phyloP scores from a whole-genome alignment of 208 protist species.

The Leishmania aethiopica region DNA sequence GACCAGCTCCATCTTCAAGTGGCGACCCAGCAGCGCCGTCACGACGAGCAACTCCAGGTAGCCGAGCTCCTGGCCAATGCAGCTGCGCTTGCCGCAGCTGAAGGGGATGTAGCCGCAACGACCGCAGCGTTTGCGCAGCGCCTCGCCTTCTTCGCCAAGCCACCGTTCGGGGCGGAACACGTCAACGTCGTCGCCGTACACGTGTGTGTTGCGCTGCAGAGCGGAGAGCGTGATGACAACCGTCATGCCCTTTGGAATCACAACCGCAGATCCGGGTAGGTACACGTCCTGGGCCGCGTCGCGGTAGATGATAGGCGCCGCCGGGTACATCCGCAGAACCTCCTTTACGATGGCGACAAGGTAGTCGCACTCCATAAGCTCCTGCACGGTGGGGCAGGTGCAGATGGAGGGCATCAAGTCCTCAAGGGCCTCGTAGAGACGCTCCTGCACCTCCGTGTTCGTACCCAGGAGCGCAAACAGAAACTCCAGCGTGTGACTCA shows the following conservation, averaged over 20 bases:
- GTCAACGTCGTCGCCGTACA: slow-evolving; percentile 45
- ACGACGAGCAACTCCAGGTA: slow-evolving; percentile 49
- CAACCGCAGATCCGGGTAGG: slow-evolving; percentile 49
- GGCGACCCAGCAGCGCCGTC: slow-evolving; percentile 36
- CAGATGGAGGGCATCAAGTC: slow-evolving; percentile 42
- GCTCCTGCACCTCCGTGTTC: slow-evolving; percentile 39
- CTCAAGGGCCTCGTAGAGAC: slow-evolving; percentile 45
- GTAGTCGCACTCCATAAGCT: slow-evolving; percentile 52
- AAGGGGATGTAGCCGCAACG: slow-evolving; percentile 64
- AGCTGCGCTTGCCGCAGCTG: slow-evolving; percentile 49
- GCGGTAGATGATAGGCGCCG: slow-evolving; percentile 61
- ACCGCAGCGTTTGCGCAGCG: slow-evolving; percentile 43
- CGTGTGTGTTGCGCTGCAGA: slow-evolving; percentile 47
- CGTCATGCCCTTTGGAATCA: slow-evolving; percentile 45
- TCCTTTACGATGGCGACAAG: slow-evolving; percentile 54
- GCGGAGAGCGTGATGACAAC: slow-evolving; percentile 56
- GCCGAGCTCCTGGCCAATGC: slow-evolving; percentile 62
- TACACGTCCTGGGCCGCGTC: slow-evolving; percentile 43
- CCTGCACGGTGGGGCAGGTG: slow-evolving; percentile 48
- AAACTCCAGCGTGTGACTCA: slow-evolving; percentile 55
- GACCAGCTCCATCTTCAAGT: slow-evolving; percentile 39
- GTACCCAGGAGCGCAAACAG: slow-evolving; percentile 47
- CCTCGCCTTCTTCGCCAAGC: slow-evolving; percentile 42
- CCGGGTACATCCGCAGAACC: slow-evolving; percentile 54
- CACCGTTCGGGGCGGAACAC: slow-evolving; percentile 56